phyloP scores from a whole-genome alignment of 139 green algal genomes.

The Coccomyxa sp. region DNA sequence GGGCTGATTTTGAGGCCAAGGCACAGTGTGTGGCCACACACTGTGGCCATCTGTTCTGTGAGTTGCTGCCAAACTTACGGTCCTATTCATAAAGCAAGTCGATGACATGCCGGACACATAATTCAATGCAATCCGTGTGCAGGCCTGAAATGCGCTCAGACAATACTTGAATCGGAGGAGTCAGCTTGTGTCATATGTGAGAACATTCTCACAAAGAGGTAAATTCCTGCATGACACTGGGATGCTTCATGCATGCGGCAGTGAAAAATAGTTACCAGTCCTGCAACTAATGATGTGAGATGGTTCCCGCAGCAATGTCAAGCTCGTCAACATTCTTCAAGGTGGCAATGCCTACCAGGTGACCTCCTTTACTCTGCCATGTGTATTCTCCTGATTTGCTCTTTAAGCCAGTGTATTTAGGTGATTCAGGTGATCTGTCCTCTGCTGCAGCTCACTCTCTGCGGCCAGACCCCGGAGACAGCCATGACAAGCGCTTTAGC shows the following conservation, averaged over 20 bases:
- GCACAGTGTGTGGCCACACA: conserved; percentile 38
- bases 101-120: not conserved
- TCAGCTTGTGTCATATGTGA: conserved; percentile 53
- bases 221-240: not conserved
- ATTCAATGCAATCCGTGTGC: not conserved
- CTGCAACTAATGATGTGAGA: not conserved
- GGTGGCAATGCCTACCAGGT: conserved; percentile 24
- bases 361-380: not conserved
- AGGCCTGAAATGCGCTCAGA: conserved; percentile 48
- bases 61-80: not conserved
- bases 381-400: not conserved
- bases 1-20: conserved; percentile 37
- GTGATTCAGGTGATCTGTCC: not conserved
- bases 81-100: not conserved
- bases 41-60: conserved; percentile 63
- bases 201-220: conserved; percentile 43
- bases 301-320: conserved; percentile 40
- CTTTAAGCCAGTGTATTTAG: not conserved
- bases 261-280: not conserved
- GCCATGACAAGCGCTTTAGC: conserved; percentile 39
- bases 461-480: conserved; percentile 50
- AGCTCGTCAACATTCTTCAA: conserved; percentile 40
- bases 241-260: not conserved
- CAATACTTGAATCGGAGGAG: conserved; percentile 44
- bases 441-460: conserved; percentile 40